phyloP scores from a whole-genome alignment of 2,329 filamentous ascomycete species.

The Apiospora phragmitis region DNA sequence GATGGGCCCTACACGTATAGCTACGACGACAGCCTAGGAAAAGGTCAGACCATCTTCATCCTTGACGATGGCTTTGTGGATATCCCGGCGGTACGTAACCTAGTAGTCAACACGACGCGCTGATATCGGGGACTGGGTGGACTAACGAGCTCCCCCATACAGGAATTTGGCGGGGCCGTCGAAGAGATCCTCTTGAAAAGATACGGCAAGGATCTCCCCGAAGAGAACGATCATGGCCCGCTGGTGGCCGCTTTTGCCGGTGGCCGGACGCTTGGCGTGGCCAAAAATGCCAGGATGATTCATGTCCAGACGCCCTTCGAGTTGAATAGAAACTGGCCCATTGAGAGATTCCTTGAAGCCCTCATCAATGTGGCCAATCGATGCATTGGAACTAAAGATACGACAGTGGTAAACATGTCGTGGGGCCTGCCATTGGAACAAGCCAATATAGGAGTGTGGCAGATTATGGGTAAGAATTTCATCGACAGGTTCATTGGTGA shows the following conservation, averaged over 20 bases:
- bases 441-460: background rate
- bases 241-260: background rate
- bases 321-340: background rate
- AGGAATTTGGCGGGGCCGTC: background rate
- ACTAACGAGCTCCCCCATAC: background rate
- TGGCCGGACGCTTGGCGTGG: background rate
- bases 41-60: slow-evolving; percentile 3
- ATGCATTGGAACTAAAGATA: background rate
- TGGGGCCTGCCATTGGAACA: background rate
- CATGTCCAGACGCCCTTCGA: background rate
- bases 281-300: background rate
- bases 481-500: background rate
- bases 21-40: slow-evolving; percentile 3
- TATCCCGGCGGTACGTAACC: background rate
- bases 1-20: background rate
- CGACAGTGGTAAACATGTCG: background rate
- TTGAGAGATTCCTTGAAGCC: background rate
- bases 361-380: background rate
- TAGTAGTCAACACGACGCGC: background rate
- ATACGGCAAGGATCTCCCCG: background rate
- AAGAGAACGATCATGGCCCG: background rate
- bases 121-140: background rate
- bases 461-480: background rate
- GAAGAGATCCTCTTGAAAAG: background rate
- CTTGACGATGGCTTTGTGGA: background rate